These are phyloP conservation scores for Brettanomyces sp. DNA, from an alignment of 805 yeast genomes.

Conservation along the genomic window DNA sequence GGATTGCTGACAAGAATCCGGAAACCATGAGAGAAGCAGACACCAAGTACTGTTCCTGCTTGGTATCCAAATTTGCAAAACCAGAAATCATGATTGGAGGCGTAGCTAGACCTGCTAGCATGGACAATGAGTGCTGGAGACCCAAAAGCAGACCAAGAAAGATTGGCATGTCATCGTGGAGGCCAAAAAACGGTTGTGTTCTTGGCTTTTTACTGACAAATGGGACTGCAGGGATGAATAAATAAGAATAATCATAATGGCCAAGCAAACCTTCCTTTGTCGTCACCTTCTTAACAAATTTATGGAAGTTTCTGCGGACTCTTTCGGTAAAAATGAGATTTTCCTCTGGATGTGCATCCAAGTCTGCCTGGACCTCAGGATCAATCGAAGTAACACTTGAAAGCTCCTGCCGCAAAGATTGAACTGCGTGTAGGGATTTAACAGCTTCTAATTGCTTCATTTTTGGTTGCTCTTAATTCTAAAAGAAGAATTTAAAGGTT, in stretches of 20 bases:
- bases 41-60: constrained; percentile 50
- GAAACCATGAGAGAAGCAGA: constrained; percentile 66
- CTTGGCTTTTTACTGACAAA: constrained; percentile 39
- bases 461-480: too few species aligned
- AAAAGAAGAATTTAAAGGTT: too few species aligned
- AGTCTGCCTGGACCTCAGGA: constrained; percentile 1
- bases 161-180: constrained; percentile 75
- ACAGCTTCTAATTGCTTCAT: too few species aligned
- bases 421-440: not conserved
- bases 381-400: constrained; percentile 1
- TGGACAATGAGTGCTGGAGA: constrained; percentile 78
- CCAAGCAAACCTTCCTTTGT: constrained; percentile 81
- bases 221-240: constrained; percentile 77
- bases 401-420: not conserved
- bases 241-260: constrained; percentile 70
- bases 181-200: constrained; percentile 74
- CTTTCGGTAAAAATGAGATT: not conserved
- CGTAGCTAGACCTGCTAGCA: constrained; percentile 85
- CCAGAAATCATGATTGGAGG: constrained; percentile 71
- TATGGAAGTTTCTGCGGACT: constrained; percentile 3
- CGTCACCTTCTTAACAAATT: constrained; percentile 28
- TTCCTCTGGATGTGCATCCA: constrained; percentile 3
- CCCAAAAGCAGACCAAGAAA: constrained; percentile 70
- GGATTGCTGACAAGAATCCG: constrained; percentile 62
- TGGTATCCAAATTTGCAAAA: constrained; percentile 47